phyloP scores from a whole-genome alignment of 2,329 filamentous ascomycete genomes.

The Neonectria ditissima region DNA sequence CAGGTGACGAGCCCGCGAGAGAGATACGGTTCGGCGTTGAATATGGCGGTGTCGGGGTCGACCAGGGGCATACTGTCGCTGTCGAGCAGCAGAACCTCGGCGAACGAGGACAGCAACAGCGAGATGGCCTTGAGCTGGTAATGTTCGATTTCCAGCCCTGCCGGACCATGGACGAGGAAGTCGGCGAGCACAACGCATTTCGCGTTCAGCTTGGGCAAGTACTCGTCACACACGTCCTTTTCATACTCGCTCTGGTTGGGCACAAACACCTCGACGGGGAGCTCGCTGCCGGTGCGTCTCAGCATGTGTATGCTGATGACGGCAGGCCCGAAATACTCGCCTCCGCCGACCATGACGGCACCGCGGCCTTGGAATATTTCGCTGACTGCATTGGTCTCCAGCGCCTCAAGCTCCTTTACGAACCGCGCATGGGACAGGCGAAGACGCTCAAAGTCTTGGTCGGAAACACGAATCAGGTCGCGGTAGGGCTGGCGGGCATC shows the following conservation, averaged over 20 bases:
- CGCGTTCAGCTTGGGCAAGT: conserved; percentile 22
- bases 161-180: not conserved
- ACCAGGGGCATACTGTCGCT: conserved; percentile 28
- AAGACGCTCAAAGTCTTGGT: conserved; percentile 12
- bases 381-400: not conserved
- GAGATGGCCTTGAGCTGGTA: conserved; percentile 25
- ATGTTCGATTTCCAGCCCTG: conserved; percentile 13
- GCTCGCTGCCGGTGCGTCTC: conserved; percentile 19
- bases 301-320: conserved; percentile 29
- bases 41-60: conserved; percentile 16
- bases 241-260: conserved; percentile 23
- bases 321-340: conserved; percentile 27
- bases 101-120: conserved; percentile 23
- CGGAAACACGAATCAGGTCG: conserved; percentile 8
- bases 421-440: conserved; percentile 10
- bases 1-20: conserved; percentile 20
- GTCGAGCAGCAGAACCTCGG: conserved; percentile 26
- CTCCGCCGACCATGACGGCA: conserved; percentile 29
- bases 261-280: conserved; percentile 27
- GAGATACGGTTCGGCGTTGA: conserved; percentile 17
- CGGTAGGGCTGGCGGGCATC: conserved; percentile 5
- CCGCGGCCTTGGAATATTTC: conserved; percentile 15
- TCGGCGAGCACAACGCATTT: conserved; percentile 22
- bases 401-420: conserved; percentile 6
- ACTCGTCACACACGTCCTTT: conserved; percentile 15